phyloP scores from a whole-genome alignment of 768 basidiomycete genomes.

The Rickenella mellea region DNA sequence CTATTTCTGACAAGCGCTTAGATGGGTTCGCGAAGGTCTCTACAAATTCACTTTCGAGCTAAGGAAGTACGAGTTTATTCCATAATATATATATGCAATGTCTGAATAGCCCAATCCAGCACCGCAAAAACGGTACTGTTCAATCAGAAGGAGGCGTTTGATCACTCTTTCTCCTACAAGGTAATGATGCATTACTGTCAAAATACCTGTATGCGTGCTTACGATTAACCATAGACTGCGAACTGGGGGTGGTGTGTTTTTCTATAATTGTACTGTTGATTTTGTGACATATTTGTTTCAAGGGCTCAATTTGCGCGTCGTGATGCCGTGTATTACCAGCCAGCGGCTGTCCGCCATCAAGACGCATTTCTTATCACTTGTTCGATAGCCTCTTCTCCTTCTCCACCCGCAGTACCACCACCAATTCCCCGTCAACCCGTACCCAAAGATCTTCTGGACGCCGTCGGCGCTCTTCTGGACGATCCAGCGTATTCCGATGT shows the following conservation, averaged over 20 bases:
- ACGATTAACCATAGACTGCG: slow-evolving; percentile 40
- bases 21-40: slow-evolving; percentile 80
- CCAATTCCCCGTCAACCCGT: slow-evolving; percentile 41
- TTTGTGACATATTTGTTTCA: slow-evolving; percentile 15
- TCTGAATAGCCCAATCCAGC: slow-evolving; percentile 11
- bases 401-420: slow-evolving; percentile 36
- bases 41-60: slow-evolving; percentile 83
- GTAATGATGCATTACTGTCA: slow-evolving; percentile 19
- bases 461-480: slow-evolving; percentile 66
- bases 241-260: slow-evolving; percentile 76
- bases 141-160: slow-evolving; percentile 68
- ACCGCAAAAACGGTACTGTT: slow-evolving; percentile 43
- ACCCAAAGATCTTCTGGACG: slow-evolving; percentile 57
- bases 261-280: background rate
- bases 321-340: slow-evolving; percentile 58
- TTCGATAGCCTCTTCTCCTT: slow-evolving; percentile 63
- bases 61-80: slow-evolving; percentile 37
- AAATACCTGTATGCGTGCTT: background rate
- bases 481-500: slow-evolving; percentile 83
- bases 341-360: slow-evolving; percentile 36
- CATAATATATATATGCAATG: background rate
- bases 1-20: slow-evolving; percentile 16
- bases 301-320: slow-evolving; percentile 76
- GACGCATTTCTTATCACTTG: slow-evolving; percentile 74
- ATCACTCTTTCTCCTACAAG: slow-evolving; percentile 75